A percentile compares a stretch with the other conserved stretches of the same genome.
These are phyloP conservation scores for Zygotorulaspora sp. DNA, from an alignment of 805 yeast genomes.

Conservation along the genomic window DNA sequence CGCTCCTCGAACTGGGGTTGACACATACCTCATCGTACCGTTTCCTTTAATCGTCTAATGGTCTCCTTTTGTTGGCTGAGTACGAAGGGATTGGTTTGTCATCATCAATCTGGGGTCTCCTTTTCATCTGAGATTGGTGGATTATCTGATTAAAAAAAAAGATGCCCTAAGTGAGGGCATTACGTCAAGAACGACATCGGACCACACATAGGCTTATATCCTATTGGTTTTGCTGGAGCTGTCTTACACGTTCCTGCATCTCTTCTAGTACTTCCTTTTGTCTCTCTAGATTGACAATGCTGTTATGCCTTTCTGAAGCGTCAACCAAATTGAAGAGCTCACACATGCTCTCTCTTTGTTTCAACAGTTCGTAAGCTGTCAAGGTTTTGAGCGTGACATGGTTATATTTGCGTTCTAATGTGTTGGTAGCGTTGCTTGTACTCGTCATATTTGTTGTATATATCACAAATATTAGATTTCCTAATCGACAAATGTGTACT, in stretches of 20 bases:
- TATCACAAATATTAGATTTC: too few species aligned
- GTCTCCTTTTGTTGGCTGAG: neutral
- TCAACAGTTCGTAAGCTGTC: slow-evolving; percentile 30
- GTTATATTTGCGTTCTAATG: slow-evolving; percentile 14
- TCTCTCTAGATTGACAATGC: slow-evolving; percentile 14
- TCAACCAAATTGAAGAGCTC: slow-evolving; percentile 31
- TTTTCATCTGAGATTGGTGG: neutral
- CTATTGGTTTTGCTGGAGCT: slow-evolving; percentile 4
- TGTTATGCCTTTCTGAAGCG: slow-evolving; percentile 18
- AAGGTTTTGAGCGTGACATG: slow-evolving; percentile 30
- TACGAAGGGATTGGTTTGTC: neutral
- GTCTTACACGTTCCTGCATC: slow-evolving; percentile 15
- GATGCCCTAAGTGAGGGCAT: neutral
- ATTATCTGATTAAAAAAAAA: neutral
- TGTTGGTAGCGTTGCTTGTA: neutral
- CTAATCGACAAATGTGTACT: too few species aligned
- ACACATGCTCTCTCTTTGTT: slow-evolving; percentile 29
- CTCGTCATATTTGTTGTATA: neutral
- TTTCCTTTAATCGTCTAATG: neutral
- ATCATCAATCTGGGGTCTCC: slow-evolving; percentile 1
- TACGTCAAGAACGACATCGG: neutral
- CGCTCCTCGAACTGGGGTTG: too few species aligned
- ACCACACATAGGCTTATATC: neutral
- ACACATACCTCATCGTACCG: slow-evolving; percentile 16
- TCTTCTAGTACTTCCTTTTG: slow-evolving; percentile 17